Evolutionary conservation across 306 rosid genomes (phyloP), one percentile per base, ranked within the genome.

Genomic region (Dalbergia cultrata): DNA sequence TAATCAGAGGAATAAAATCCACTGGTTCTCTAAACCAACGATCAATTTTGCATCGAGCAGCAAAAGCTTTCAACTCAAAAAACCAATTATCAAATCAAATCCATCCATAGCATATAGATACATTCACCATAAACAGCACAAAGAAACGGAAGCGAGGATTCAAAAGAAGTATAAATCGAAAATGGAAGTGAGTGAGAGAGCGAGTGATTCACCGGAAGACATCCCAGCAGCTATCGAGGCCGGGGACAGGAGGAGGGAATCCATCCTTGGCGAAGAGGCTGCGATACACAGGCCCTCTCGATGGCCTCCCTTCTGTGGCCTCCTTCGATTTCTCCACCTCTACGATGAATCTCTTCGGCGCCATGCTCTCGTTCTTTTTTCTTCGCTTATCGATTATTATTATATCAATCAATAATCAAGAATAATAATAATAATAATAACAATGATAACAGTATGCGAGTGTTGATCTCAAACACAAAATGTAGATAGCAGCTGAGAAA

Each of bases 151-250:
- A 52, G 5, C 19, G 33, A 21, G 9, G 56, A 56, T 2, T 33
- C 7, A 35, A 34, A 54, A 44, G 53, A 11, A 10, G 10, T 9
- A 17, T 1, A 3, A 18, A 69, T 14, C 2, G 0, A 57, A 56
- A 41, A 77, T 67, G 22, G 68, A 57, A 57, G 61, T 8, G 3
- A 45, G 0, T 39, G 6, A 26, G 5, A 4, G 18, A 73, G 60
- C 5, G 4, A 57, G 0, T 44, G 4, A 39, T 81, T 67, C 62
- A 95, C 99, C 97, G 88, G 67, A 95, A 95, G 54, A 95, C 87
- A 65, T 95, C 99, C 99, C 99, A 95, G 89, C 99, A 95, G 70
- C 83, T 43, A n/a, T 91, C 84, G 80, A 95, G 82, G 59, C 97
- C 97, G 2, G 52, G 49, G 61, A 87, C 63, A 16, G 96, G 91